A percentile compares a stretch with the other conserved stretches of the same genome.
Evolutionary conservation across 148 eudicot genomes (phyloP).

Genomic region (Amaranthus hypochondriacus): DNA sequence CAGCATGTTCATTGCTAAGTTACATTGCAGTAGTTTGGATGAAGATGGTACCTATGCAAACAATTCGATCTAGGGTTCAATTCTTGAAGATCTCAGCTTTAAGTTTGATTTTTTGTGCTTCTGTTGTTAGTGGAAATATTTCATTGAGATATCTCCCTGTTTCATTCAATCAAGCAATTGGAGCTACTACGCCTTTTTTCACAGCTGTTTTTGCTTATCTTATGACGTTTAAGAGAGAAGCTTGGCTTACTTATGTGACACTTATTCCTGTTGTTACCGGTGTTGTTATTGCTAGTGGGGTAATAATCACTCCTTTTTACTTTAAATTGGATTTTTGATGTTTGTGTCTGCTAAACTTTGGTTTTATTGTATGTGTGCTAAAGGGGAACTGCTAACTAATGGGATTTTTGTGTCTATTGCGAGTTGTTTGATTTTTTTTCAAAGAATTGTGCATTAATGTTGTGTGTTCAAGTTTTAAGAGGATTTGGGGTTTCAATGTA

Average conservation of each 20-base stretch:
- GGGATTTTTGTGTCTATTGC: neutral
- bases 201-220: slow-evolving; percentile 87
- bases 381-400: too few species aligned
- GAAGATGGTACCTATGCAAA: slow-evolving; percentile 86
- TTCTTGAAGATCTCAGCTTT: slow-evolving; percentile 68
- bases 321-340: neutral
- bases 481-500: too few species aligned
- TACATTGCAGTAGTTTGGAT: slow-evolving; percentile 85
- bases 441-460: too few species aligned
- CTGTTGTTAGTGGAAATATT: slow-evolving; percentile 77
- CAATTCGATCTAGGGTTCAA: slow-evolving; percentile 68
- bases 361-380: neutral
- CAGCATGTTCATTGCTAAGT: slow-evolving; percentile 77
- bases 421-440: neutral
- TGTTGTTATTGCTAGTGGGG: slow-evolving; percentile 91
- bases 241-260: slow-evolving; percentile 70
- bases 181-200: slow-evolving; percentile 87
- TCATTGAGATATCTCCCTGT: slow-evolving; percentile 74
- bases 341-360: neutral
- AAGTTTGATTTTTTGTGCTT: slow-evolving; percentile 65
- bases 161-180: slow-evolving; percentile 84
- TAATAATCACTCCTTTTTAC: slow-evolving; percentile 22
- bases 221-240: slow-evolving; percentile 82
- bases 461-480: too few species aligned
- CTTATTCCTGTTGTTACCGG: slow-evolving; percentile 89